Conservation (phyloP, 2,329 filamentous ascomycete species). For the Coniochaeta prunicola region DNA sequence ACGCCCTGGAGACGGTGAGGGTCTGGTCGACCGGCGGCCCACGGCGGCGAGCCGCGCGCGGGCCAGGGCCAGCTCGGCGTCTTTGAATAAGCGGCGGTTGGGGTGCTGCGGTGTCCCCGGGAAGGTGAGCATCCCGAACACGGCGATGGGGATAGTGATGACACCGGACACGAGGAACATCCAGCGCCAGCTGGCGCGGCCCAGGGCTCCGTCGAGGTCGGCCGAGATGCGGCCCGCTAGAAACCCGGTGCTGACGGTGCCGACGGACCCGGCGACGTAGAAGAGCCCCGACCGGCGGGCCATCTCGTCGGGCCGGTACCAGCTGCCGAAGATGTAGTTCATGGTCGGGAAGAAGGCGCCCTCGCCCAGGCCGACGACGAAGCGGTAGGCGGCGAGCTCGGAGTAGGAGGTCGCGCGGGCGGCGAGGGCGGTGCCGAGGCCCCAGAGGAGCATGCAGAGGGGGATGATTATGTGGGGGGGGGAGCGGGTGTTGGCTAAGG, state of each 20-base stretch:
- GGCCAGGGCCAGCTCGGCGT: constrained; percentile 38
- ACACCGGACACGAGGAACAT: constrained; percentile 47
- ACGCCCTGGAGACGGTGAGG: constrained; percentile 17
- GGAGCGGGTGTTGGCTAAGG: too few species aligned
- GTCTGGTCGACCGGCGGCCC: constrained; percentile 31
- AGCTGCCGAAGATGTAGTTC: constrained; percentile 30
- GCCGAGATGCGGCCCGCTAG: constrained; percentile 35
- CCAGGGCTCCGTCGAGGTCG: constrained; percentile 33
- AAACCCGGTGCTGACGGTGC: constrained; percentile 43
- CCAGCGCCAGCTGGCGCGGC: constrained; percentile 44
- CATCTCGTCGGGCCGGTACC: constrained; percentile 42
- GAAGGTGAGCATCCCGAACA: constrained; percentile 41
- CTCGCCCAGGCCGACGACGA: constrained; percentile 47
- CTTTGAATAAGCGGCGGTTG: constrained; percentile 37
- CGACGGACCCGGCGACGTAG: constrained; percentile 42
- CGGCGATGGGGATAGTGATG: constrained; percentile 46
- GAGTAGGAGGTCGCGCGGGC: constrained; percentile 39
- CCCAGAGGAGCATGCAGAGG: constrained; percentile 46
- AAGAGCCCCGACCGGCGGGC: constrained; percentile 41
- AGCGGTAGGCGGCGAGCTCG: constrained; percentile 45
- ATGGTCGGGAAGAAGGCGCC: constrained; percentile 31
- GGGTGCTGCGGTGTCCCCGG: constrained; percentile 44
- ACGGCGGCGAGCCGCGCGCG: constrained; percentile 34
- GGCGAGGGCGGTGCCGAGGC: constrained; percentile 49
- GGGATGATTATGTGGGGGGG: constrained; percentile 42